Conservation (phyloP, 225 moss, liverwort and hornwort species). For the Polytrichum commune region DNA sequence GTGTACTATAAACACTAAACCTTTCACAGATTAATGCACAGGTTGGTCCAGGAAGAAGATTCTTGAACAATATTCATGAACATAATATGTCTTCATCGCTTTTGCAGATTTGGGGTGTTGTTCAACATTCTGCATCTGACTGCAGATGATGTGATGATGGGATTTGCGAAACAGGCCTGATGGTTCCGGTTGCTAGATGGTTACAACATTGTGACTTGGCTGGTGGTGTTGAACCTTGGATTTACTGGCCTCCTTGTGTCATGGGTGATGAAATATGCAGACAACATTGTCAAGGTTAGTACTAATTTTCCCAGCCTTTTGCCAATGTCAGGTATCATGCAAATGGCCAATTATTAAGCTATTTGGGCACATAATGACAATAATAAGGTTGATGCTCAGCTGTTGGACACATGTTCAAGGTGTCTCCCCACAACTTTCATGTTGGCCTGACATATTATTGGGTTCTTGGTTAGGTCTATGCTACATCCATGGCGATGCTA, state of each 20-base stretch:
- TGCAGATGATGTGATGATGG: conserved; percentile 46
- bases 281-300: conserved; percentile 89
- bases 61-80: no score
- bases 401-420: no score
- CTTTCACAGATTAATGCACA: no score
- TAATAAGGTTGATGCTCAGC: no score
- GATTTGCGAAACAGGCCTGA: conserved; percentile 62
- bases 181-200: conserved; percentile 67
- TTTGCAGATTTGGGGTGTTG: conserved; percentile 76
- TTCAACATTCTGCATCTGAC: conserved; percentile 74
- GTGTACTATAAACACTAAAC: no score
- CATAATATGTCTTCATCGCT: no score
- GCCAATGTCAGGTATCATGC: neutral
- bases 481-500: conserved; percentile 99
- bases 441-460: neutral
- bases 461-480: conserved; percentile 60
- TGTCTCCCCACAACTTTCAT: no score
- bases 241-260: conserved; percentile 89
- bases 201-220: conserved; percentile 59
- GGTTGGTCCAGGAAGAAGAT: no score
- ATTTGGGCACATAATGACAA: no score
- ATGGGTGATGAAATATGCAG: conserved; percentile 97
- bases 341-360: no score
- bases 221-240: conserved; percentile 83
- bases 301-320: neutral